Percentiles rank a stretch among this genome's conserved stretches.
phyloP scores from a whole-genome alignment of 352 stramenopile genomes.

The Phytophthora boehmeriae region DNA sequence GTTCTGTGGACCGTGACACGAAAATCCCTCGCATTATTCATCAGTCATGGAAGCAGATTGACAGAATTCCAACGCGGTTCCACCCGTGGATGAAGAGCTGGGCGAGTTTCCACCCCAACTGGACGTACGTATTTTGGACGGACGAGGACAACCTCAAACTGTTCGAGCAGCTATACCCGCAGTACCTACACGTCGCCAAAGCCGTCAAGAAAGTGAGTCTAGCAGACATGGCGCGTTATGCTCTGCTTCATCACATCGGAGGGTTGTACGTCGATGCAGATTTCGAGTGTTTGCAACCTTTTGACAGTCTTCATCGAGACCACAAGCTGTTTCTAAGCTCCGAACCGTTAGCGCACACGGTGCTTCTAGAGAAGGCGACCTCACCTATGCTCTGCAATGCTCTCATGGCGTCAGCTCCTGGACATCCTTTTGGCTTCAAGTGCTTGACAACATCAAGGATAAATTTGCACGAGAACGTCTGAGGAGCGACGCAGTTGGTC shows the following conservation, averaged over 20 bases:
- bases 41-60: conserved; percentile 56
- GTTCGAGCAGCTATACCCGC: conserved; percentile 52
- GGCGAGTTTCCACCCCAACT: conserved; percentile 40
- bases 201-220: conserved; percentile 50
- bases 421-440: conserved; percentile 56
- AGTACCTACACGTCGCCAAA: conserved; percentile 47
- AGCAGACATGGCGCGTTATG: conserved; percentile 60
- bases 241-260: conserved; percentile 52
- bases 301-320: conserved; percentile 39
- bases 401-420: conserved; percentile 54
- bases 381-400: conserved; percentile 54
- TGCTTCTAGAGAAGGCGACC: conserved; percentile 47
- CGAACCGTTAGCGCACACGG: conserved; percentile 45
- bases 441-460: conserved; percentile 52
- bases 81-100: conserved; percentile 65
- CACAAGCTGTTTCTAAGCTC: conserved; percentile 54
- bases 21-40: conserved; percentile 58
- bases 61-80: conserved; percentile 50
- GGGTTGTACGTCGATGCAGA: conserved; percentile 61
- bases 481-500: conserved; percentile 35
- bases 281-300: conserved; percentile 54
- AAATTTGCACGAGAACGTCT: conserved; percentile 41
- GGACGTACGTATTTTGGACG: conserved; percentile 67
- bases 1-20: background rate
- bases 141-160: conserved; percentile 58